Percentiles rank a stretch among this genome's conserved stretches.
These are phyloP conservation scores for Tilletia indica DNA, from an alignment of 1,284 basidiomycete genomes.

Conservation along the genomic window DNA sequence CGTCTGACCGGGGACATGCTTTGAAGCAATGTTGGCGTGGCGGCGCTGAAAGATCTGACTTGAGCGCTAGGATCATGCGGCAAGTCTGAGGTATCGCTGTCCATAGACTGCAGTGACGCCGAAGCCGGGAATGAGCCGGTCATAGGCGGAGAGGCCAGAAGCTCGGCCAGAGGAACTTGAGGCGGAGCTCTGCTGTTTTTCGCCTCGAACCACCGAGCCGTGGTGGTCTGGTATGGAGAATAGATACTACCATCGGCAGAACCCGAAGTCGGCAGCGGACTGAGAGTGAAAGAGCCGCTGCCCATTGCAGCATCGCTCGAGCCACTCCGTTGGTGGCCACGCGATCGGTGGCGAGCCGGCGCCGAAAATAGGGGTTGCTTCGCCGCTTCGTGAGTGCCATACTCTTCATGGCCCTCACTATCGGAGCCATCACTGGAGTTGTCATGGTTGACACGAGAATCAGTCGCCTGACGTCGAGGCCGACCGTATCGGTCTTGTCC, in stretches of 20 bases:
- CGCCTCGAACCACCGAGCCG: not conserved
- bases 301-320: constrained; percentile 13
- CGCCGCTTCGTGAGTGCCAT: too few relatives aligned
- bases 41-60: not conserved
- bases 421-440: too few relatives aligned
- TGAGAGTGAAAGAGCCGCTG: not conserved
- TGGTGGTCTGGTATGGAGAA: constrained; percentile 4
- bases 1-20: not conserved
- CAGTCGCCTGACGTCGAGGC: too few relatives aligned
- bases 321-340: not conserved
- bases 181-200: not conserved
- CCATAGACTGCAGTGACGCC: not conserved
- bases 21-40: not conserved
- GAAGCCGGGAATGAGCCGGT: not conserved
- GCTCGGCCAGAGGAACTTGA: not conserved
- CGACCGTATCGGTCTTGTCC: too few relatives aligned
- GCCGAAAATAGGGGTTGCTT: too few relatives aligned
- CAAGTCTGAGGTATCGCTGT: not conserved
- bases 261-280: not conserved
- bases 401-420: too few relatives aligned
- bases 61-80: not conserved
- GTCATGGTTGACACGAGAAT: too few relatives aligned
- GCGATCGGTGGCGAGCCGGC: not conserved
- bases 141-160: not conserved
- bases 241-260: not conserved